These are phyloP conservation scores for Fusarium sacchari DNA, from an alignment of 2,329 filamentous ascomycete genomes.

Conservation along the genomic window DNA sequence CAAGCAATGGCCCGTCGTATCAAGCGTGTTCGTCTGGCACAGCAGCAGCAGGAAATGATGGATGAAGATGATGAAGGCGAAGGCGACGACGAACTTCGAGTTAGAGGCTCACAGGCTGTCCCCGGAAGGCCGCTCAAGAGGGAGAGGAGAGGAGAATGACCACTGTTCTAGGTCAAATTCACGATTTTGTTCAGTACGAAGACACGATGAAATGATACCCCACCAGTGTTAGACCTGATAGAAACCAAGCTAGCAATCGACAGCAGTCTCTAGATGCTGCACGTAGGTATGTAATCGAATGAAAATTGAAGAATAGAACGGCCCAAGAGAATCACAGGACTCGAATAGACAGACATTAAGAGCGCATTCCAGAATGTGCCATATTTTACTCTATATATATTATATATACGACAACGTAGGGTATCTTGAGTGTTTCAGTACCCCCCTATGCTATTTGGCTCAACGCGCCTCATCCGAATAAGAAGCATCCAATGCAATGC, in stretches of 20 bases:
- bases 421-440: constrained; percentile 20
- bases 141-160: constrained; percentile 28
- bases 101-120: constrained; percentile 39
- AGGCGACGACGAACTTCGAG: constrained; percentile 37
- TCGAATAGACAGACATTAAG: too few relatives aligned
- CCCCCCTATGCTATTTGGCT: neutral
- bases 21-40: constrained; percentile 60
- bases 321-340: neutral
- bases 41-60: constrained; percentile 54
- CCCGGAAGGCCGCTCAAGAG: constrained; percentile 39
- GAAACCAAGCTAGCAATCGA: neutral
- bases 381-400: constrained; percentile 7
- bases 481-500: constrained; percentile 6
- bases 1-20: constrained; percentile 67
- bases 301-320: neutral
- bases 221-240: neutral
- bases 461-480: neutral
- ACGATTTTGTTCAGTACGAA: constrained; percentile 17
- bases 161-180: neutral
- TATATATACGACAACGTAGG: constrained; percentile 1
- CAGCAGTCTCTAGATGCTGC: neutral
- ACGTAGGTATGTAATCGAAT: neutral
- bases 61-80: constrained; percentile 43
- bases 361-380: neutral
- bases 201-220: constrained; percentile 38